Conservation (phyloP, 805 yeast genomes). For the Brettanomyces naardenensis region DNA sequence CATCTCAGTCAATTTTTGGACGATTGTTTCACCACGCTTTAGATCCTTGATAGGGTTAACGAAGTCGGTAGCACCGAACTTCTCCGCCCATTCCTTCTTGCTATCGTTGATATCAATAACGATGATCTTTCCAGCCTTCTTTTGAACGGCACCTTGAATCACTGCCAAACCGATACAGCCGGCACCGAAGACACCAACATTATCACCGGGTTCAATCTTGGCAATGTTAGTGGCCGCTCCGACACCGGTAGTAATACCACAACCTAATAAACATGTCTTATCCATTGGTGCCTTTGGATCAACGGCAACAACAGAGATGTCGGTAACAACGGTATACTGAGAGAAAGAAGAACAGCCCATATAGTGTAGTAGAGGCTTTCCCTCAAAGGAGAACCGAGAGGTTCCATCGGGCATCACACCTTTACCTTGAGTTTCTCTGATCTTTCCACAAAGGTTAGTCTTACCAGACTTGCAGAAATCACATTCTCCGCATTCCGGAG, state of each 20-base stretch:
- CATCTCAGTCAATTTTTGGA: conserved; percentile 73
- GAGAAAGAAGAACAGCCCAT: conserved; percentile 99
- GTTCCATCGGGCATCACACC: conserved; percentile 99
- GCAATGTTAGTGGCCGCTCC: conserved; percentile 98
- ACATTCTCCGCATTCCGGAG: conserved; percentile 95
- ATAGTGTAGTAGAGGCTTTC: conserved; percentile 79
- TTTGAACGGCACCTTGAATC: conserved; percentile 85
- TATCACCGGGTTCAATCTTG: conserved; percentile 82
- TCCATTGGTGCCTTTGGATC: conserved; percentile 78
- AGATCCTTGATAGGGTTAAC: conserved; percentile 69
- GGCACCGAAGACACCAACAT: conserved; percentile 94
- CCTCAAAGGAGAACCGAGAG: conserved; percentile 77
- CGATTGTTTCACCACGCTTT: conserved; percentile 67
- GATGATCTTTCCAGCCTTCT: conserved; percentile 74
- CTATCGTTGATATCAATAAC: conserved; percentile 81
- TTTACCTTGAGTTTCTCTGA: conserved; percentile 95
- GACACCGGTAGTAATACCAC: conserved; percentile 97
- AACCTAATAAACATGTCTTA: conserved; percentile 87
- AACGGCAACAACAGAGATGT: conserved; percentile 91
- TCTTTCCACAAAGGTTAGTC: conserved; percentile 93
- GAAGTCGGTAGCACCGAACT: conserved; percentile 95
- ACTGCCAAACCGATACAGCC: conserved; percentile 97
- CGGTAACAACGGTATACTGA: conserved; percentile 96
- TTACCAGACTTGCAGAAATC: conserved; percentile 92
- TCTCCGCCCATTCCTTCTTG: conserved; percentile 77